Base-by-base conservation (phyloP, 768 basidiomycete genomes). In the Phaeolepiota aurea region DNA sequence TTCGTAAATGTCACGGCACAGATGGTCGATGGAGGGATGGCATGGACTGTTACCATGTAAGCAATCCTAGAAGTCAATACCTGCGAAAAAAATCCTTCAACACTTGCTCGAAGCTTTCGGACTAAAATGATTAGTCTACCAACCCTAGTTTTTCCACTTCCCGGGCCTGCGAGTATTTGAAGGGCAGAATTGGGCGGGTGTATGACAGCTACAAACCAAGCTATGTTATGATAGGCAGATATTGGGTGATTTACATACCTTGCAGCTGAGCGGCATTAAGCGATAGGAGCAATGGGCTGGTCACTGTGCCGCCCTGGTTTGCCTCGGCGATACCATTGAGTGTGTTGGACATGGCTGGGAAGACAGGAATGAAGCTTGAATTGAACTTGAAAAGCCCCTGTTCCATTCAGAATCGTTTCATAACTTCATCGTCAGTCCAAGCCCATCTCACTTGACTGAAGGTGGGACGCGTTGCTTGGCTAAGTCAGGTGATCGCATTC, bases 1-100 rank as follows among this genome's bases (percentile, higher is more conserved):
- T 90, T 90, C 7, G 89, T 91, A 57, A 92, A 94, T 4, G 73
- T 94, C 9, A 92, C 84, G 2, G 82, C 81, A 51, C 81, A 83
- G 58, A 87, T 82, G 13, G 75, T 65, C 3, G 67, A 64, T 1
- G 84, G 74, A 9, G 66, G 53, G 7, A 82, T 52, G 18, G 50
- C 50, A 49, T 79, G 72, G 20, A 68, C 55, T 4, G 74, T 54
- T 37, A 86, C 77, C 15, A 87, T 62, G 54, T 83, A 65, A 3
- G 77, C 82, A 34, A 86, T 79, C 12, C 85, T 71, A 36, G 77
- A 74, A 3, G 79, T 84, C 18, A 87, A 55, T 18, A 85, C 79
- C 68, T 77, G 33, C 12, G 21, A 5, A 31, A 10, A 25, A 14
- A n/a, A 12, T 41, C 22, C 19, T 23, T n/a, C n/a, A 32, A 14